These are phyloP conservation scores for Murraya paniculata DNA, from an alignment of 345 rosid genomes.

Conservation along the genomic window DNA sequence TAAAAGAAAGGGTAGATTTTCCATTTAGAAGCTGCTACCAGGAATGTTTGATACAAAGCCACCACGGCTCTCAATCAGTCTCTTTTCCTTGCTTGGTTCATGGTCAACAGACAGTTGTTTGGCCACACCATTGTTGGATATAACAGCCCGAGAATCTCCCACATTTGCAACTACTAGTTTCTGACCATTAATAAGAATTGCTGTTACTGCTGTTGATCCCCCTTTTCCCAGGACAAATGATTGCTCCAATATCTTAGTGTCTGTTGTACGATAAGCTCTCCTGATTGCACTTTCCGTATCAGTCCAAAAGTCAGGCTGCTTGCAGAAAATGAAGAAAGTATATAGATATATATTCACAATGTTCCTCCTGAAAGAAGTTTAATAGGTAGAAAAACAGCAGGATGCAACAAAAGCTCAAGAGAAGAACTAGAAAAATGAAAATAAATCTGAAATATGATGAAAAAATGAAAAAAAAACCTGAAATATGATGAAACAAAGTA, in stretches of 20 bases:
- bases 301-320: constrained; percentile 77
- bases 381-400: not conserved
- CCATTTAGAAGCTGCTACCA: constrained; percentile 36
- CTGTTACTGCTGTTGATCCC: constrained; percentile 92
- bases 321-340: constrained; percentile 3
- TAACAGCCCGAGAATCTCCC: constrained; percentile 91
- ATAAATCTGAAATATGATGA: constrained; percentile 5
- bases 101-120: constrained; percentile 77
- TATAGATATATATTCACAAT: not conserved
- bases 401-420: not conserved
- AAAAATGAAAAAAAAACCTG: not conserved
- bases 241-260: constrained; percentile 57
- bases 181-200: constrained; percentile 68
- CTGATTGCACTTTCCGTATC: constrained; percentile 58
- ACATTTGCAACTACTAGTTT: constrained; percentile 79
- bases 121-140: constrained; percentile 60
- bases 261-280: constrained; percentile 68
- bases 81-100: constrained; percentile 76
- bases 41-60: constrained; percentile 89
- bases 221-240: constrained; percentile 66
- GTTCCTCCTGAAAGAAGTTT: constrained; percentile 2
- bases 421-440: constrained; percentile 1
- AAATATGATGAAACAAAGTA: constrained; percentile 21
- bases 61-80: constrained; percentile 63
- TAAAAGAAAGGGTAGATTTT: not conserved